Conservation (phyloP, 345 rosid genomes). For the Aurinia saxatilis region DNA sequence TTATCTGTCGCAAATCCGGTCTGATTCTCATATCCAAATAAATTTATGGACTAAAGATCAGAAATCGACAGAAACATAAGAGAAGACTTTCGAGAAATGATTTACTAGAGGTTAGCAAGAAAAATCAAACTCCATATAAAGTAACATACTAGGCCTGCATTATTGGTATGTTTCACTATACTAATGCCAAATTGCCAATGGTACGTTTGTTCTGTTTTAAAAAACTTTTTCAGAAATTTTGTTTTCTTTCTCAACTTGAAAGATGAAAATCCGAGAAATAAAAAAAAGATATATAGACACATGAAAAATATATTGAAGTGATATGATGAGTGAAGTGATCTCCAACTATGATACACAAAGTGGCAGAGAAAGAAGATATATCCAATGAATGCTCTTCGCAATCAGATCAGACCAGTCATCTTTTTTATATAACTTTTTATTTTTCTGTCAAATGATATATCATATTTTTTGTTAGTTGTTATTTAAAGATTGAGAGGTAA, state of each 20-base stretch:
- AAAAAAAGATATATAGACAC: background rate
- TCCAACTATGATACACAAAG: slow-evolving; percentile 9
- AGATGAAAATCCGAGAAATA: background rate
- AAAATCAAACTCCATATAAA: background rate
- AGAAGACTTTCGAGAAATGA: no score
- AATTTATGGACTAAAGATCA: background rate
- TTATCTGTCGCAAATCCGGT: no score
- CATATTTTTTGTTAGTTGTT: background rate
- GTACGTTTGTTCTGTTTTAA: slow-evolving; percentile 7
- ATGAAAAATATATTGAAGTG: slow-evolving; percentile 2
- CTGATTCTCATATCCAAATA: background rate
- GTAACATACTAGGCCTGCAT: background rate
- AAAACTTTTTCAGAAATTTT: slow-evolving; percentile 6
- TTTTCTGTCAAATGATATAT: background rate
- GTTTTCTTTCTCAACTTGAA: slow-evolving; percentile 7
- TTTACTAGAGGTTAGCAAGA: background rate
- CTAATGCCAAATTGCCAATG: slow-evolving; percentile 2
- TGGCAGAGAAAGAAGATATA: slow-evolving; percentile 19
- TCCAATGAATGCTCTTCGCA: slow-evolving; percentile 20
- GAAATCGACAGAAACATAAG: no score
- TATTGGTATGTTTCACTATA: slow-evolving; percentile 3
- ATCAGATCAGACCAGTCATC: slow-evolving; percentile 19
- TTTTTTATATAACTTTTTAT: background rate
- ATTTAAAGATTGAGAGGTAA: background rate
- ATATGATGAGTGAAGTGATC: slow-evolving; percentile 12